phyloP scores from a whole-genome alignment of 176 grass and related monocot genomes.

The Poa pratensis region DNA sequence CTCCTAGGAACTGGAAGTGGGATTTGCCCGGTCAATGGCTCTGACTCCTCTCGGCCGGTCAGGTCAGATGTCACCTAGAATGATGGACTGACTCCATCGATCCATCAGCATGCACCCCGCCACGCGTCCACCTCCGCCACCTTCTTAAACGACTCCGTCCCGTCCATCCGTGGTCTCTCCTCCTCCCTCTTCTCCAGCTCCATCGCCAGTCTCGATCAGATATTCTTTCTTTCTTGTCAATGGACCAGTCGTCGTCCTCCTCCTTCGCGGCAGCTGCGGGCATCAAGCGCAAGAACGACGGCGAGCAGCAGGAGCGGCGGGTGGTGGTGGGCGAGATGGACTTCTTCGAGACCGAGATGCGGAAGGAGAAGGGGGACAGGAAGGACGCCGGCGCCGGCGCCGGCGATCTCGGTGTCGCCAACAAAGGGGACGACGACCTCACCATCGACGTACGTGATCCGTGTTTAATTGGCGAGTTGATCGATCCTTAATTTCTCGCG shows the following conservation, averaged over 20 bases:
- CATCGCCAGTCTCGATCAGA: background rate
- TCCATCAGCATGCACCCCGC: background rate
- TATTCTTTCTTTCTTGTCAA: background rate
- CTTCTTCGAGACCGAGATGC: constrained; percentile 76
- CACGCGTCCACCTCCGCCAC: constrained; percentile 30
- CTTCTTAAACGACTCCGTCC: constrained; percentile 2
- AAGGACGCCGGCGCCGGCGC: background rate
- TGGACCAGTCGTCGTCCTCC: background rate
- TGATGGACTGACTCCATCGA: background rate
- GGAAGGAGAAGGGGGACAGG: constrained; percentile 50
- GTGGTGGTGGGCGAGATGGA: constrained; percentile 63
- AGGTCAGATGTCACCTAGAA: constrained; percentile 9
- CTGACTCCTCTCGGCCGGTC: no score
- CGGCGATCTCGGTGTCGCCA: constrained; percentile 42
- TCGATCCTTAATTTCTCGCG: no score
- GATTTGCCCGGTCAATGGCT: no score
- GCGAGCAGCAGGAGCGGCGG: background rate
- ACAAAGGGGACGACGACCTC: constrained; percentile 56
- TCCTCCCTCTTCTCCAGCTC: background rate
- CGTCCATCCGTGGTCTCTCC: background rate
- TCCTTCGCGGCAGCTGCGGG: background rate
- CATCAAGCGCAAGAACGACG: constrained; percentile 16
- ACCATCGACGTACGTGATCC: constrained; percentile 57
- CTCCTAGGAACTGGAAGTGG: no score
- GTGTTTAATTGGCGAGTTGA: no score